Evolutionary conservation across 2,329 filamentous ascomycete genomes (phyloP).

Genomic region (Neoarthrinium moseri): DNA sequence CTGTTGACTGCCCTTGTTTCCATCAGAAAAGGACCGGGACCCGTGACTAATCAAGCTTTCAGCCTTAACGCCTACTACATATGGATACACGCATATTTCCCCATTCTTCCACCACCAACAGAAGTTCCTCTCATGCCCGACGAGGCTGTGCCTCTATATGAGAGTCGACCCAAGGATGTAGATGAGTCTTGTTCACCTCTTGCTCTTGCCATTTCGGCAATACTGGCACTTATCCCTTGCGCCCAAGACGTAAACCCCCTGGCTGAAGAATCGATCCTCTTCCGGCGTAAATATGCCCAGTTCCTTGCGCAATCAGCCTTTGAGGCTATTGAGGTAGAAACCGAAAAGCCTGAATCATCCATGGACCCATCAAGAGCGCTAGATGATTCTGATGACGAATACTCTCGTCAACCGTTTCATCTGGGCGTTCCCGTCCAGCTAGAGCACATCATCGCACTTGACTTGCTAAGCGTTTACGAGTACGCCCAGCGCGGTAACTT

Average conservation of each 20-base stretch:
- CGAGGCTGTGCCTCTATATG: conserved; percentile 30
- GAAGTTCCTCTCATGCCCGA: conserved; percentile 27
- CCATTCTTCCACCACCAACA: conserved; percentile 44
- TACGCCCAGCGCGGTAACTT: conserved; percentile 53
- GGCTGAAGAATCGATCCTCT: conserved; percentile 37
- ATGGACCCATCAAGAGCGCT: conserved; percentile 43
- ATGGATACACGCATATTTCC: conserved; percentile 50
- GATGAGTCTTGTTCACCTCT: conserved; percentile 41
- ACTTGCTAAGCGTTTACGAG: conserved; percentile 50
- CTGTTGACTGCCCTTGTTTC: too few species aligned
- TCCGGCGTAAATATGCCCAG: conserved; percentile 46
- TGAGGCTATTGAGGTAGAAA: conserved; percentile 47
- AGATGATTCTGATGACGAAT: conserved; percentile 30
- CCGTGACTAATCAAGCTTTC: conserved; percentile 2
- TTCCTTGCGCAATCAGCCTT: conserved; percentile 46
- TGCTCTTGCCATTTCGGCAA: conserved; percentile 44
- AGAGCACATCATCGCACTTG: conserved; percentile 46
- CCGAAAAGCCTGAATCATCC: conserved; percentile 44
- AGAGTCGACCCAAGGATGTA: conserved; percentile 33
- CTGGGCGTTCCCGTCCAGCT: conserved; percentile 41
- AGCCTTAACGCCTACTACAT: conserved; percentile 50
- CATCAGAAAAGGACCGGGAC: too few species aligned
- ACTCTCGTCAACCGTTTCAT: conserved; percentile 40
- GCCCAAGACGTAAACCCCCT: conserved; percentile 35
- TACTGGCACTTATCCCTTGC: conserved; percentile 46